These are phyloP conservation scores for Hygrocybe coccinea DNA, from an alignment of 768 basidiomycete genomes.

Conservation along the genomic window DNA sequence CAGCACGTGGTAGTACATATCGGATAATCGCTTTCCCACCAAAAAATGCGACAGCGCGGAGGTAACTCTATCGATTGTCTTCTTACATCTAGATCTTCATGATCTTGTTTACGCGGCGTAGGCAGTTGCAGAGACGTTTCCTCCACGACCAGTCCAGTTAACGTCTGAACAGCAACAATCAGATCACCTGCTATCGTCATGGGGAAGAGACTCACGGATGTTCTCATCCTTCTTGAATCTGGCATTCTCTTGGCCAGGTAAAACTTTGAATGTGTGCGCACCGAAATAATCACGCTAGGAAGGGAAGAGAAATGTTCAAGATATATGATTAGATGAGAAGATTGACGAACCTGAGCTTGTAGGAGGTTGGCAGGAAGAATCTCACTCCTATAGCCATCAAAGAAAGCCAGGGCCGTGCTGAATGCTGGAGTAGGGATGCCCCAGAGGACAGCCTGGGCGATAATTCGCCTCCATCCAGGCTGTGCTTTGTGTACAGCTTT, in stretches of 20 bases:
- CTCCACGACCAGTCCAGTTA: conserved; percentile 99
- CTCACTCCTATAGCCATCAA: conserved; percentile 97
- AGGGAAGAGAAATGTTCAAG: background rate
- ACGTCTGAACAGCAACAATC: conserved; percentile 51
- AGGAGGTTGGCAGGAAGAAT: conserved; percentile 90
- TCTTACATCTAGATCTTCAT: no score
- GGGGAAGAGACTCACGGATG: conserved; percentile 63
- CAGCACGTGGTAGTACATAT: conserved; percentile 3
- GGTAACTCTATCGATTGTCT: no score
- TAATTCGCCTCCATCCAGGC: conserved; percentile 95
- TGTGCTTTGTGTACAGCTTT: conserved; percentile 89
- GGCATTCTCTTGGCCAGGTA: conserved; percentile 86
- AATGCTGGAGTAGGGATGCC: conserved; percentile 98
- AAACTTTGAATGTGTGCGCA: conserved; percentile 94
- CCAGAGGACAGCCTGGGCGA: conserved; percentile 95
- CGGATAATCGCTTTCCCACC: background rate
- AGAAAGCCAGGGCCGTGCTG: conserved; percentile 97
- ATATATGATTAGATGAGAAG: background rate
- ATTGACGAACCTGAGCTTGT: conserved; percentile 72
- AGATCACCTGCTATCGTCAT: conserved; percentile 6
- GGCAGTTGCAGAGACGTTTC: conserved; percentile 34
- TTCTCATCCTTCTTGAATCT: conserved; percentile 76
- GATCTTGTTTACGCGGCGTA: background rate
- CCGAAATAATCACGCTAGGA: conserved; percentile 94
- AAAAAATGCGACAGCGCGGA: background rate